Conservation (phyloP, 257 asterid genomes). For the Forsythia viridissima region DNA sequence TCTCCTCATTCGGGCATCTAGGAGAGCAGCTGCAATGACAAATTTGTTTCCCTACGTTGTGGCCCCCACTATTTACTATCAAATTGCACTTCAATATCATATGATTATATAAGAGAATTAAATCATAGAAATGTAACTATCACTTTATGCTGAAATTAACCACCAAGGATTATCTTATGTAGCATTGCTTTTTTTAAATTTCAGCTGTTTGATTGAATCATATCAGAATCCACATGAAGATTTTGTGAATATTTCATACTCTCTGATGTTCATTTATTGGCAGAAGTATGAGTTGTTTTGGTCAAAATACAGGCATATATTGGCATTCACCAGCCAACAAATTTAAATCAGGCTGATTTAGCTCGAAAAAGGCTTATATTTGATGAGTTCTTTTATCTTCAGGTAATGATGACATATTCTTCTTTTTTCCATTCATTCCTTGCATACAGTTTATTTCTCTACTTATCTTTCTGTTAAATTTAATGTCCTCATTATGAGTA, state of each 20-base stretch:
- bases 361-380: constrained; percentile 95
- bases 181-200: not conserved
- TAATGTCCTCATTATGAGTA: not conserved
- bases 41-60: not conserved
- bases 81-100: not conserved
- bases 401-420: constrained; percentile 47
- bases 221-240: not conserved
- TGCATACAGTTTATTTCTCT: not conserved
- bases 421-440: constrained; percentile 3
- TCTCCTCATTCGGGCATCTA: not conserved
- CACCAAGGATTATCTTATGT: not conserved
- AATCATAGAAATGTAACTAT: not conserved
- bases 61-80: not conserved
- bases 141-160: not conserved
- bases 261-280: not conserved
- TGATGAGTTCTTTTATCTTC: constrained; percentile 96
- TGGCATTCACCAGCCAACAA: constrained; percentile 88
- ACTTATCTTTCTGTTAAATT: not conserved
- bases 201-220: not conserved
- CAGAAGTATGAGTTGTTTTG: constrained; percentile 16
- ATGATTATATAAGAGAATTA: not conserved
- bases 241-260: not conserved
- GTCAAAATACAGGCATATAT: constrained; percentile 71
- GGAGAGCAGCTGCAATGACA: not conserved
- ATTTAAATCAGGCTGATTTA: constrained; percentile 67